Conservation (phyloP, 78 protist genomes). For the Isochrysis galbana region DNA sequence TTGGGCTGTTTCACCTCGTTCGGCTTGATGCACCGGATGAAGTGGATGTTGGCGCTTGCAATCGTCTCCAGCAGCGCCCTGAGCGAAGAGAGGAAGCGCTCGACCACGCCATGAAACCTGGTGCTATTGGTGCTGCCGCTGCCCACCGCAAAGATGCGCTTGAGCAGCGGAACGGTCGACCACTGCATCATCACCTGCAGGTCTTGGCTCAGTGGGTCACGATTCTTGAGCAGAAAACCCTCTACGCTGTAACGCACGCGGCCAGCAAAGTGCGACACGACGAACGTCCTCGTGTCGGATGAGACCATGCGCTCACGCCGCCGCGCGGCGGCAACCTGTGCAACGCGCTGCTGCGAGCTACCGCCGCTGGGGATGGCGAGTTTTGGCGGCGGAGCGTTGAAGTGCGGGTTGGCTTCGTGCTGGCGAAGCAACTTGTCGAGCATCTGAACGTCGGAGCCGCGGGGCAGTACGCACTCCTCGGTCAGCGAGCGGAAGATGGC, state of each 20-base stretch:
- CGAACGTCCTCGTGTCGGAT: slow-evolving; percentile 27
- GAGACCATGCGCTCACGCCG: too few species aligned
- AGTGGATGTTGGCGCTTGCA: background rate
- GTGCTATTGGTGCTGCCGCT: background rate
- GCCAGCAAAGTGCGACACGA: slow-evolving; percentile 66
- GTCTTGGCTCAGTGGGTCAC: slow-evolving; percentile 38
- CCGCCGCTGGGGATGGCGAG: too few species aligned
- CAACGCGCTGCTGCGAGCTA: too few species aligned
- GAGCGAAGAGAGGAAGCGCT: background rate
- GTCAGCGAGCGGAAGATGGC: too few species aligned
- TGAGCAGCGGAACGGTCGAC: background rate
- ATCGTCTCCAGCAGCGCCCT: background rate
- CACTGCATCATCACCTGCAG: background rate
- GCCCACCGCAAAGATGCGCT: background rate
- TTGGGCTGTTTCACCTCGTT: background rate
- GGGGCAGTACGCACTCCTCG: slow-evolving; percentile 81
- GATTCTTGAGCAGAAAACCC: slow-evolving; percentile 74
- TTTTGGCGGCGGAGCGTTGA: background rate
- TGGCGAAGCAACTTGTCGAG: too few species aligned
- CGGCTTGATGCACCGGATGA: background rate
- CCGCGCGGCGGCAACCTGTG: too few species aligned
- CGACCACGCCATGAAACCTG: slow-evolving; percentile 48
- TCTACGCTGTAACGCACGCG: slow-evolving; percentile 55
- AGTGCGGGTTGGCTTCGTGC: too few species aligned
- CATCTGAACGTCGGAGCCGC: slow-evolving; percentile 66